Evolutionary conservation across 208 protist species (phyloP).

Genomic region (Wallacemonas sp.): DNA sequence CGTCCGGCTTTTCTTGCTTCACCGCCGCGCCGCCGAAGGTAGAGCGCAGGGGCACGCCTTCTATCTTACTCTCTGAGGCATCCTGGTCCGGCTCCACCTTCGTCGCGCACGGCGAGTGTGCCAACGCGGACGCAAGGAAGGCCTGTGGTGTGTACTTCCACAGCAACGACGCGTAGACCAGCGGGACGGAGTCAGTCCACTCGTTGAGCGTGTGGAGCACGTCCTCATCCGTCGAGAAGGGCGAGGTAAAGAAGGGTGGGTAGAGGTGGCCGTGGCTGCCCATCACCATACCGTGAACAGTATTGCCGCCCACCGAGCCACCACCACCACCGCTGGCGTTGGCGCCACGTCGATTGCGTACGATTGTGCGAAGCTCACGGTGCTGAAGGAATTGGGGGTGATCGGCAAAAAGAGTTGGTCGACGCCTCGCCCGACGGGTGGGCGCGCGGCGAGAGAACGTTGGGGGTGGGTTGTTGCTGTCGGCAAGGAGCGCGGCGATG

Average conservation of each 20-base stretch:
- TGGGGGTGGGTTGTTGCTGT: slow-evolving; percentile 47
- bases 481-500: slow-evolving; percentile 39
- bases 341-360: slow-evolving; percentile 5
- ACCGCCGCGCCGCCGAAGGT: not conserved
- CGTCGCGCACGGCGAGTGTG: not conserved
- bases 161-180: slow-evolving; percentile 73
- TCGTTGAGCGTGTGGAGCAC: slow-evolving; percentile 67
- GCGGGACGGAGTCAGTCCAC: slow-evolving; percentile 50
- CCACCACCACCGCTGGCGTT: not conserved
- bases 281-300: slow-evolving; percentile 6
- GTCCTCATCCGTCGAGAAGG: slow-evolving; percentile 70
- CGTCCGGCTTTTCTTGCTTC: not conserved
- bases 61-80: no score
- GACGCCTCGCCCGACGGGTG: slow-evolving; percentile 37
- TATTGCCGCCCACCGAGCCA: not conserved
- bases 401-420: slow-evolving; percentile 40
- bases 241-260: slow-evolving; percentile 42
- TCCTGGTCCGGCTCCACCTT: not conserved
- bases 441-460: slow-evolving; percentile 40
- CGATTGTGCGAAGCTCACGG: slow-evolving; percentile 39
- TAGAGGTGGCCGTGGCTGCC: slow-evolving; percentile 16
- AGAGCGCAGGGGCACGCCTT: no score
- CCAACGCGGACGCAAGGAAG: slow-evolving; percentile 35
- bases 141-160: slow-evolving; percentile 70
- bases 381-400: slow-evolving; percentile 55